Base-by-base conservation (phyloP, 2,329 filamentous ascomycete species). In the Colletotrichum liaoningense region DNA sequence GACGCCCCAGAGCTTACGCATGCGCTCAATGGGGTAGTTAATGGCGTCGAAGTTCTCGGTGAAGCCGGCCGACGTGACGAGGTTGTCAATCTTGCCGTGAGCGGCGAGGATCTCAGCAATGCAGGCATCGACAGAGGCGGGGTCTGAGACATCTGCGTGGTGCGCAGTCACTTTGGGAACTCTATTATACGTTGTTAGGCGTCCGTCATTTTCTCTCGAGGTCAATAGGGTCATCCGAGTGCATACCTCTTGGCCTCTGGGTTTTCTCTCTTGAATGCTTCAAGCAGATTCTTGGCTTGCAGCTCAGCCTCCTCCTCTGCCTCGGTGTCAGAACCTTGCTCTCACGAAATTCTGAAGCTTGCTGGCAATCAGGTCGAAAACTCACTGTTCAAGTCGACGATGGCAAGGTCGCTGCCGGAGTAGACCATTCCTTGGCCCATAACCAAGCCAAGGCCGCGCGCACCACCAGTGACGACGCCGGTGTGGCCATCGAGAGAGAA, bases 41-140 rank as follows among this genome's bases (percentile, higher is more conserved):
- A 95, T 93, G 59, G 96, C 96, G 79, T 97, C 93, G 80, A 95
- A 97, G 86, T 98, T 98, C 86, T 98, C 96, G 16, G 94, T 97
- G 86, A 98, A 98, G 58, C 96, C 96, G 63, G 96, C 96, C n/a
- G 95, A 97, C 30, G 96, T 98, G 78, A 98, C 95, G 30, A 98
- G 89, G 83, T 94, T 93, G 84, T 98, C 95, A 78, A 98, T 95
- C 83, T 93, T 93, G 83, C 93, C 92, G 81, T 98, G 95, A 72
- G 89, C 84, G 62, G 86, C 78, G 63, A 96, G 81, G 76, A 96
- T 89, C 74, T 95, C 93, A 49, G 87, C 86, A 77, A 98, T 88
- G 77, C 93, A 93, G 38, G 86, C 83, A 71, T 93, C 92, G 75
- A 98, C 95, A 7, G 94, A 96, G 62, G 92, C 90, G 26, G 93